A percentile compares a stretch with the other conserved stretches of the same genome.
Conservation (phyloP, 306 rosid species). For the Leucaena leucocephala region DNA sequence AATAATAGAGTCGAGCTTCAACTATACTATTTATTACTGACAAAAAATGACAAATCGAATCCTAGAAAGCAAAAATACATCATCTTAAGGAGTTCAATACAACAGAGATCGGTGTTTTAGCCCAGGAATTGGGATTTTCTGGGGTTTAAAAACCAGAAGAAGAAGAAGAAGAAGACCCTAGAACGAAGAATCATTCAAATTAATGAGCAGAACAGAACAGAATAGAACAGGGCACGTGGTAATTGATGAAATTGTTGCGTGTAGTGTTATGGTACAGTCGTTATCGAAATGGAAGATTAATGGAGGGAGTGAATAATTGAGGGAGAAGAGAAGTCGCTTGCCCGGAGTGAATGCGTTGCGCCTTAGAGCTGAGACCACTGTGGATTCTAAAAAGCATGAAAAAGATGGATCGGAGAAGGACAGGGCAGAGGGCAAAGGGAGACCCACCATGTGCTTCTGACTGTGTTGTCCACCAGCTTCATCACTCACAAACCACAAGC, state of each 20-base stretch:
- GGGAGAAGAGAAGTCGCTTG: not conserved
- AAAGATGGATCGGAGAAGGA: not conserved
- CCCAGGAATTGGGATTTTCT: not conserved
- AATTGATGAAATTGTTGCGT: not conserved
- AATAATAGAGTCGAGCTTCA: not conserved
- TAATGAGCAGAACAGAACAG: not conserved
- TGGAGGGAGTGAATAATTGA: not conserved
- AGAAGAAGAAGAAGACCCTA: not conserved
- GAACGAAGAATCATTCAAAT: not conserved
- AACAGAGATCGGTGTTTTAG: not conserved
- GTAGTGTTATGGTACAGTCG: not conserved
- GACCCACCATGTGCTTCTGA: slow-evolving; percentile 6
- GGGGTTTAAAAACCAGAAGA: not conserved
- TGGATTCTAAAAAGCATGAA: not conserved
- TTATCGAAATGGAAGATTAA: not conserved
- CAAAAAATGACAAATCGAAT: not conserved
- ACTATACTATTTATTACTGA: no score
- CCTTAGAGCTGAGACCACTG: not conserved
- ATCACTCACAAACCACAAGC: not conserved
- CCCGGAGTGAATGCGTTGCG: not conserved
- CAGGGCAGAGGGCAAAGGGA: not conserved
- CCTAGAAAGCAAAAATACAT: not conserved
- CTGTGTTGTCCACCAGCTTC: not conserved
- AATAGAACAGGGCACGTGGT: not conserved
- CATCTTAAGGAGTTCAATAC: not conserved